A percentile compares a stretch with the other conserved stretches of the same genome.
Evolutionary conservation across 2,329 filamentous ascomycete species (phyloP).

Genomic region (Cadophora sp.): DNA sequence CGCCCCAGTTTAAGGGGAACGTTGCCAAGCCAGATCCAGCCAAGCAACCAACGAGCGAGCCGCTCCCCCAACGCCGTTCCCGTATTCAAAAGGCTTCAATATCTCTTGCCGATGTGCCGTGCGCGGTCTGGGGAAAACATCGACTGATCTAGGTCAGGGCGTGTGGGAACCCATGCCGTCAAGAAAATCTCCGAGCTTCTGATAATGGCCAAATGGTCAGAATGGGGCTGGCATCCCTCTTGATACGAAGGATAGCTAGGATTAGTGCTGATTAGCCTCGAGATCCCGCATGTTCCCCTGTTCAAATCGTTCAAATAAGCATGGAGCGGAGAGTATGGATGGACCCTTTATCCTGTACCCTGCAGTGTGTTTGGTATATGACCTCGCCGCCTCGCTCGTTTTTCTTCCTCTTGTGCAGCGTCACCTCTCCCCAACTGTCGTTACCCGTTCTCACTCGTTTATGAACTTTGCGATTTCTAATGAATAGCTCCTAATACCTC

Average conservation of each 20-base stretch:
- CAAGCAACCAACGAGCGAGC: not conserved
- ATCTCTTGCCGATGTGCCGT: conserved; percentile 10
- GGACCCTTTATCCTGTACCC: conserved; percentile 9
- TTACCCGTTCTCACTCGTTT: conserved; percentile 20
- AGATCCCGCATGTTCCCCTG: conserved; percentile 16
- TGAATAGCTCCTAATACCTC: conserved; percentile 13
- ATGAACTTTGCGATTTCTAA: conserved; percentile 7
- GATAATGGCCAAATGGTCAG: not conserved
- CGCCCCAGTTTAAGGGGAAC: not conserved
- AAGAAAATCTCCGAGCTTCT: not conserved
- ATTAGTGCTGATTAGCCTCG: conserved; percentile 19
- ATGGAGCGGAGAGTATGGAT: conserved; percentile 11
- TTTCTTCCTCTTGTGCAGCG: not conserved
- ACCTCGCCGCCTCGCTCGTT: conserved; percentile 16
- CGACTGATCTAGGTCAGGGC: not conserved
- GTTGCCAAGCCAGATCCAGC: not conserved
- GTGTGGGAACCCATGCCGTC: not conserved
- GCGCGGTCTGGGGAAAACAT: not conserved
- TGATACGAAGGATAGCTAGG: conserved; percentile 13
- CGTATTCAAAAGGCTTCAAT: conserved; percentile 8
- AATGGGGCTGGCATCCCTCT: not conserved
- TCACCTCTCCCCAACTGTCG: conserved; percentile 17
- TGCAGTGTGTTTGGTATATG: conserved; percentile 9
- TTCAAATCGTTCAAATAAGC: conserved; percentile 9
- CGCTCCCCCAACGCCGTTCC: not conserved